Percentiles rank a stretch among this genome's conserved stretches.
Evolutionary conservation across 78 protist genomes (phyloP).

Genomic region (Tieghemostelium lacteum): DNA sequence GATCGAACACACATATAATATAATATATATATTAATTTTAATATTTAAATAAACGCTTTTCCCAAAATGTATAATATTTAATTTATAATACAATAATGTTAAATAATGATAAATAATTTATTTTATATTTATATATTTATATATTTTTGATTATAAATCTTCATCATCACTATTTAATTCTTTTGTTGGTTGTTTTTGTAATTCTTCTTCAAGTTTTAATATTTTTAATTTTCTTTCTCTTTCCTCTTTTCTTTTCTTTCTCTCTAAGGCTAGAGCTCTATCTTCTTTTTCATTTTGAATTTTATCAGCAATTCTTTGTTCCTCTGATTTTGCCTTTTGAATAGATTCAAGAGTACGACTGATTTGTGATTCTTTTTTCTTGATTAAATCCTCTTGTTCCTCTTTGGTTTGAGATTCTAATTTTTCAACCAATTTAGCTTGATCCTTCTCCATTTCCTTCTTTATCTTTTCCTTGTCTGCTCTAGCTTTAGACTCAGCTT

Average conservation of each 20-base stretch:
- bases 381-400: constrained; percentile 1
- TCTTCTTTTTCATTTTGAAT: constrained; percentile 21
- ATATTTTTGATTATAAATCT: too few species aligned
- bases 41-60: too few species aligned
- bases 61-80: too few species aligned
- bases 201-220: not conserved
- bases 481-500: not conserved
- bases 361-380: constrained; percentile 23
- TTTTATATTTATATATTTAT: too few species aligned
- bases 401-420: constrained; percentile 21
- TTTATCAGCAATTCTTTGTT: not conserved
- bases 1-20: too few species aligned
- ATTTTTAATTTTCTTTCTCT: not conserved
- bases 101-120: too few species aligned
- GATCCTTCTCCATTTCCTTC: not conserved
- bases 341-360: not conserved
- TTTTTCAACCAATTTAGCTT: not conserved
- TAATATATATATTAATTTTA: too few species aligned
- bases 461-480: constrained; percentile 8
- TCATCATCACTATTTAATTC: not conserved
- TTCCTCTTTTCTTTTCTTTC: constrained; percentile 49
- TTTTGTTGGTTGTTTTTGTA: too few species aligned
- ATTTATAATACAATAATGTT: too few species aligned
- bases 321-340: constrained; percentile 9
- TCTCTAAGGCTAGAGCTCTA: not conserved